These are phyloP conservation scores for Remersonia thermophila DNA, from an alignment of 2,329 filamentous ascomycete genomes.

Conservation along the genomic window DNA sequence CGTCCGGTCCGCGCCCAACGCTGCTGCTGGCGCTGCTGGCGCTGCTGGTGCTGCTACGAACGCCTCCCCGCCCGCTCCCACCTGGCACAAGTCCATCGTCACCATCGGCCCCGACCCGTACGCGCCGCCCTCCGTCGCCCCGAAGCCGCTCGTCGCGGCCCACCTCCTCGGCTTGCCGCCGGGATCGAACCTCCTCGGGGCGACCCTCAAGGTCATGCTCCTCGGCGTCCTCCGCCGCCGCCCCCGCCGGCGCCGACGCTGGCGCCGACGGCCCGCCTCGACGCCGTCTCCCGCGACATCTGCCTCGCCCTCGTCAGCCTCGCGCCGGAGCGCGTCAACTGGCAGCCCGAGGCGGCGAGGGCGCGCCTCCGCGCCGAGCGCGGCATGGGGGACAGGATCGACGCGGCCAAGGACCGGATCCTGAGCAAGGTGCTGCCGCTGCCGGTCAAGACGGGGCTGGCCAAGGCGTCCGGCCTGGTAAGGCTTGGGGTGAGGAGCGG, in stretches of 20 bases:
- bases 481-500: slow-evolving; percentile 11
- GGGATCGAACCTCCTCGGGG: slow-evolving; percentile 31
- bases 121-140: slow-evolving; percentile 32
- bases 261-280: slow-evolving; percentile 16
- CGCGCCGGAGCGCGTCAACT: slow-evolving; percentile 26
- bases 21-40: too few species aligned
- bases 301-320: slow-evolving; percentile 34
- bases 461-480: slow-evolving; percentile 1
- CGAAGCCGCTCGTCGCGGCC: slow-evolving; percentile 37
- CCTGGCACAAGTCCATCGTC: slow-evolving; percentile 52
- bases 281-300: slow-evolving; percentile 28
- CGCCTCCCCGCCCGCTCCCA: too few species aligned
- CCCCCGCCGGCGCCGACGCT: slow-evolving; percentile 7
- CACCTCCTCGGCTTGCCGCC: slow-evolving; percentile 44
- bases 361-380: slow-evolving; percentile 26
- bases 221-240: slow-evolving; percentile 46
- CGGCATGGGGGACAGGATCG: slow-evolving; percentile 6
- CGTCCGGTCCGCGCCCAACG: slow-evolving; percentile 21
- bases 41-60: too few species aligned
- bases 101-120: slow-evolving; percentile 40
- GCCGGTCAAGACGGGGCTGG: too few species aligned
- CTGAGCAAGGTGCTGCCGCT: slow-evolving; percentile 6
- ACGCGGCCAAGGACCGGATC: slow-evolving; percentile 5
- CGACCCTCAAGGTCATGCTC: slow-evolving; percentile 39
- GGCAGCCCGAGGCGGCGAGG: slow-evolving; percentile 30